phyloP scores from a whole-genome alignment of 768 basidiomycete genomes.

The Polyporus arcularius region DNA sequence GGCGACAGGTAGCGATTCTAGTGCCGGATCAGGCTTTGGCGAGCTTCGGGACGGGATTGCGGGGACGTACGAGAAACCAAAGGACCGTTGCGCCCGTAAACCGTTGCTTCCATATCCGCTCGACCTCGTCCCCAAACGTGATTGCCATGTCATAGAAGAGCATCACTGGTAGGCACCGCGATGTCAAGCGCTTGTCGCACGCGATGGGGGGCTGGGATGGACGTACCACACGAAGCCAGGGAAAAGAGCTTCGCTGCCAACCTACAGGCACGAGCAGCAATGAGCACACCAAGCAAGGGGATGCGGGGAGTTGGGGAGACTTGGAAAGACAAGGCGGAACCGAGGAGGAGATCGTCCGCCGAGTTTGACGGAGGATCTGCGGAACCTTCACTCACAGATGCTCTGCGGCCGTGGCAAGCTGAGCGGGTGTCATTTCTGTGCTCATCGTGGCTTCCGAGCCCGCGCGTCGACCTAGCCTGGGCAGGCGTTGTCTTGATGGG shows the following conservation, averaged over 20 bases:
- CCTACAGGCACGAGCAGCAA: not conserved
- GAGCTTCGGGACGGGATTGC: not conserved
- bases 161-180: conserved; percentile 14
- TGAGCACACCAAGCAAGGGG: not conserved
- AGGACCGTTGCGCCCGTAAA: conserved; percentile 27
- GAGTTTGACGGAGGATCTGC: not conserved
- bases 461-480: conserved; percentile 9
- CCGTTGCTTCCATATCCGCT: conserved; percentile 26
- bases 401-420: conserved; percentile 15
- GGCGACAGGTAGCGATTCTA: conserved; percentile 30
- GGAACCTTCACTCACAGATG: conserved; percentile 15
- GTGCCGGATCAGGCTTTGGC: not conserved
- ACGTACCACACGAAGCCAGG: conserved; percentile 23
- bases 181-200: not conserved
- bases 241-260: conserved; percentile 24
- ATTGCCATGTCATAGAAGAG: conserved; percentile 25
- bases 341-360: not conserved
- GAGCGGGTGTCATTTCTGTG: conserved; percentile 7
- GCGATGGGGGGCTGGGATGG: too few species aligned
- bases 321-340: not conserved
- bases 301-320: not conserved
- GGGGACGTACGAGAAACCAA: conserved; percentile 22
- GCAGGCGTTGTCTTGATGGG: conserved; percentile 3
- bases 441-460: conserved; percentile 12
- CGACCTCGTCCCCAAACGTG: conserved; percentile 24